Conservation (phyloP, 2,329 filamentous ascomycete species). For the Stachybotrys chartarum region DNA sequence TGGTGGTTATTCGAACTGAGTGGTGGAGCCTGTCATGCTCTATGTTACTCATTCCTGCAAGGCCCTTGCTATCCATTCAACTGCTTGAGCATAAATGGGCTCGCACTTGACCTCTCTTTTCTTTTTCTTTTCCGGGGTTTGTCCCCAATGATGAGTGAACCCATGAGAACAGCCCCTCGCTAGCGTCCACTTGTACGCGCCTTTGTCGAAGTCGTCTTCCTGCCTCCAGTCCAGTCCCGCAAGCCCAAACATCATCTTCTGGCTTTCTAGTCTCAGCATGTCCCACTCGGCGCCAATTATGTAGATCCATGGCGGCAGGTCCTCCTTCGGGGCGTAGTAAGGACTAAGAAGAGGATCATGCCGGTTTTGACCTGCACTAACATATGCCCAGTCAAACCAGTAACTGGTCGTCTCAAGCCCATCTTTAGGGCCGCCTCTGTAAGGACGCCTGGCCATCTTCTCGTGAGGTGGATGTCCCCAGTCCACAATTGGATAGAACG, state of each 20-base stretch:
- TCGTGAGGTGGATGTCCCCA: background rate
- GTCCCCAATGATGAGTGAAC: conserved; percentile 3
- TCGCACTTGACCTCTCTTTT: conserved; percentile 1
- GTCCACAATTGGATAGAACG: conserved; percentile 1
- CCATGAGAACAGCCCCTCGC: conserved; percentile 1
- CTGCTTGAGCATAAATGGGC: background rate
- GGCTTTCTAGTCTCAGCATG: conserved; percentile 20
- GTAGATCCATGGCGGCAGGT: conserved; percentile 26
- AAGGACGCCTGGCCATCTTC: background rate
- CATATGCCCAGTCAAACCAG: conserved; percentile 13
- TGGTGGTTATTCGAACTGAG: no score
- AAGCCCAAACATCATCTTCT: conserved; percentile 1
- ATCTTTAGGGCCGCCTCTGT: background rate
- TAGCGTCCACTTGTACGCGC: conserved; percentile 2
- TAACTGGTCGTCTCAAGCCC: background rate
- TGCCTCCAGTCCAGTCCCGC: conserved; percentile 1
- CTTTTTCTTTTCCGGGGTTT: background rate
- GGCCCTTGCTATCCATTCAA: conserved; percentile 1
- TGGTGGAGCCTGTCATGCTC: no score
- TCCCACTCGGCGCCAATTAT: conserved; percentile 31
- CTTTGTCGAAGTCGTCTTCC: conserved; percentile 2
- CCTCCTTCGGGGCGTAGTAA: conserved; percentile 18
- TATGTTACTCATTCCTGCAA: background rate
- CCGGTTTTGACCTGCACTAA: conserved; percentile 20
- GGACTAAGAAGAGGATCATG: conserved; percentile 26